A percentile compares a stretch with the other conserved stretches of the same genome.
Evolutionary conservation across 495 filamentous ascomycete genomes (phyloP).

Genomic region (Aspergillus indologenus): DNA sequence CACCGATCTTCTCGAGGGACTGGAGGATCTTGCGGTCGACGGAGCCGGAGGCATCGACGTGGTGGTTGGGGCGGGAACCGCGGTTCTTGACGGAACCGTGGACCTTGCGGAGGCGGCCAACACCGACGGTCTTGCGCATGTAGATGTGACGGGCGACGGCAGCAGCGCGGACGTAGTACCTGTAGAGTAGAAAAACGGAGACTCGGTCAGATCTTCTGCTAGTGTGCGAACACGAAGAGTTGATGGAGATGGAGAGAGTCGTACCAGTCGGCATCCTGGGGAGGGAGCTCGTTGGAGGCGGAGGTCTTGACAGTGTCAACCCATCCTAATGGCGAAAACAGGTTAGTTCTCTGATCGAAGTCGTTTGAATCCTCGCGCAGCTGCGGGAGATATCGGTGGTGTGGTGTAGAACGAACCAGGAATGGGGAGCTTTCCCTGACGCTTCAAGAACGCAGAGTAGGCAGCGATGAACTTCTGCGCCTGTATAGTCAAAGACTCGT

Average conservation of each 20-base stretch:
- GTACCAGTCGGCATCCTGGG: constrained; percentile 92
- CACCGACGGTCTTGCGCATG: constrained; percentile 97
- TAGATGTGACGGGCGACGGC: constrained; percentile 97
- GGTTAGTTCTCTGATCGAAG: not conserved
- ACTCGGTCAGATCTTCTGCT: constrained; percentile 7
- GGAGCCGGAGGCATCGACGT: constrained; percentile 90
- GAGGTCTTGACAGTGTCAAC: constrained; percentile 99
- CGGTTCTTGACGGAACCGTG: constrained; percentile 98
- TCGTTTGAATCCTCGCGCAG: not conserved
- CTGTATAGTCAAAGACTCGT: constrained; percentile 41
- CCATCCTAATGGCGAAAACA: constrained; percentile 62
- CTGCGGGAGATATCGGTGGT: not conserved
- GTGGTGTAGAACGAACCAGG: constrained; percentile 57
- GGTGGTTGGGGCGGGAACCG: constrained; percentile 83
- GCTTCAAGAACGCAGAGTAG: constrained; percentile 97
- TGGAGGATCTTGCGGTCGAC: constrained; percentile 97
- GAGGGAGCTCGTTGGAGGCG: constrained; percentile 90
- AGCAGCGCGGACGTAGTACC: constrained; percentile 97
- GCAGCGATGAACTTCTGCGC: constrained; percentile 93
- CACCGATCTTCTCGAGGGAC: constrained; percentile 97
- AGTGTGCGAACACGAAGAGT: not conserved
- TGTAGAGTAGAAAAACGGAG: constrained; percentile 21
- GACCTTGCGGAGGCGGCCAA: constrained; percentile 85
- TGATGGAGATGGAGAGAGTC: constrained; percentile 9
- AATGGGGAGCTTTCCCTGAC: constrained; percentile 97